A percentile compares a stretch with the other conserved stretches of the same genome.
These are phyloP conservation scores for Rosa persica DNA, from an alignment of 306 rosid species.

Conservation along the genomic window DNA sequence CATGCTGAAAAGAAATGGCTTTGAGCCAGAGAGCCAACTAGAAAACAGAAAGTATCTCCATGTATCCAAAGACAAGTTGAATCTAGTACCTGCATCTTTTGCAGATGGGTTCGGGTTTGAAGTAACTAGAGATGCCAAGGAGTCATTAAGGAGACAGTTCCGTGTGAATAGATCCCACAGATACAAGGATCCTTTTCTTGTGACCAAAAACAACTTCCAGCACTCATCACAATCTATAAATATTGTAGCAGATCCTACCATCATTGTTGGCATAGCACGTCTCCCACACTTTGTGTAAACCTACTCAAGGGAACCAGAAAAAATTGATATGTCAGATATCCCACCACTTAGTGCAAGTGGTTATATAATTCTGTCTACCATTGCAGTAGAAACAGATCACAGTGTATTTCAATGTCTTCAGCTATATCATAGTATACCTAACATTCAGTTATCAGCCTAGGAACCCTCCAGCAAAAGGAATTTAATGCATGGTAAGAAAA, in stretches of 20 bases:
- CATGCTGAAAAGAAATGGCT: conserved; percentile 6
- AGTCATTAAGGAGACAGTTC: conserved; percentile 76
- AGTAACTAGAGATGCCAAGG: conserved; percentile 70
- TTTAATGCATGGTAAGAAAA: not conserved
- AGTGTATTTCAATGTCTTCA: not conserved
- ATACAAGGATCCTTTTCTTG: conserved; percentile 78
- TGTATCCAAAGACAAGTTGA: conserved; percentile 14
- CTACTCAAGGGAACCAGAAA: conserved; percentile 40
- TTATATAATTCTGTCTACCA: not conserved
- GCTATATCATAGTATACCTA: not conserved
- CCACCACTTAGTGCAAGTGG: not conserved
- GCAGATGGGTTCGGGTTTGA: conserved; percentile 51
- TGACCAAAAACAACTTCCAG: conserved; percentile 89
- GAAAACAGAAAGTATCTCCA: not conserved
- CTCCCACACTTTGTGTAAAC: conserved; percentile 91
- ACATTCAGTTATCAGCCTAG: not conserved
- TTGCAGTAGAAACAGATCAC: not conserved
- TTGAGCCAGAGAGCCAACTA: not conserved
- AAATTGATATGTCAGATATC: not conserved
- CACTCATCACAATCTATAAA: conserved; percentile 87
- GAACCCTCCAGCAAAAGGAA: not conserved
- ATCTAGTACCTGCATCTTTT: conserved; percentile 67
- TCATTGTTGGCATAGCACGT: conserved; percentile 93
- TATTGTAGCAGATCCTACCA: conserved; percentile 88
- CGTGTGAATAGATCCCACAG: conserved; percentile 82